Evolutionary conservation across 805 yeast genomes (phyloP), one percentile per base, ranked within the genome.

Genomic region (Cyberlindnera galapagoensis): DNA sequence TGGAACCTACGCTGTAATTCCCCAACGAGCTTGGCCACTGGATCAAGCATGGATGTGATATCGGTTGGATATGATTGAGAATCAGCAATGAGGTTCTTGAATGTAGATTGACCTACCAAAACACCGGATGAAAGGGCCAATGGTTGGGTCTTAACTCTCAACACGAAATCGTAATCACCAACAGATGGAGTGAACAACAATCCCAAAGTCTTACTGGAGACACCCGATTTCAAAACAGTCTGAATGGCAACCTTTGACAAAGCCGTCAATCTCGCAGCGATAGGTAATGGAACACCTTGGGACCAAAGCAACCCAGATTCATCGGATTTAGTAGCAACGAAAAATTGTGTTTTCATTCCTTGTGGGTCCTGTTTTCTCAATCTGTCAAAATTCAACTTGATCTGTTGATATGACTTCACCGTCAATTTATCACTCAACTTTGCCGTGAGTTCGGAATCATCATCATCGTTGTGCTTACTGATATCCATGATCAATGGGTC

Each of bases 271-370:
- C 99, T 76, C 9, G 88, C 70, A 5, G 95, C 87, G 36, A 88
- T 78, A 7, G 96, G 88, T 34, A 82, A 63, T 15, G 74, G 76
- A 16, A 65, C 52, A 28, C 68, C 69, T 42, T 71, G 68, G 4
- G 90, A 74, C 90, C 95, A 92, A 38, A 85, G 54, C 28, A 76
- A 75, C 27, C 97, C 97, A 9, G 90, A 74, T n/a, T 78, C 74
- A 51, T 92, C 97, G 39, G 76, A 80, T 50, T 76, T 80, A 2
- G 95, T 73, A 2, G 81, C 95, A 40, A 90, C 75, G 47, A 86
- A 86, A 52, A 80, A 74, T 44, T 92, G 95, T 5, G 82, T 69
- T 43, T 74, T 79, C 34, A 81, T 56, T 15, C 92, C 85, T 23
- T 78, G 72, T 18, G 97, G 97, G 60, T 90, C 97, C 31, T 65